phyloP scores from a whole-genome alignment of 2,329 filamentous ascomycete species.

The Blastomyces emzantsi region DNA sequence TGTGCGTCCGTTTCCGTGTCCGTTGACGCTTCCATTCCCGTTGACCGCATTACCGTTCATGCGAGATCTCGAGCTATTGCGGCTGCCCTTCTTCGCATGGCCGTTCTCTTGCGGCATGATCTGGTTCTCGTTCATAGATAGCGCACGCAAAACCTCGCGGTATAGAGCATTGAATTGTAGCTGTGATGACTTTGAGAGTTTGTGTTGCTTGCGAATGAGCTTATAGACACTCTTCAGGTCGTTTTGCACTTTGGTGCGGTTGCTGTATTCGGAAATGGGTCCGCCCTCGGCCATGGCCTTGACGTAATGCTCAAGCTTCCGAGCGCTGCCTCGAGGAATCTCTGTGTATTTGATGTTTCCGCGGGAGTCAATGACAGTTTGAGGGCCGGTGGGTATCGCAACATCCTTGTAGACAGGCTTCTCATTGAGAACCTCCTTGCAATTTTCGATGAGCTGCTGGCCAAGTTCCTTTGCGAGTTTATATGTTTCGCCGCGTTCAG shows the following conservation, averaged over 20 bases:
- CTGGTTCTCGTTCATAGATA: slow-evolving; percentile 97
- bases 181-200: slow-evolving; percentile 91
- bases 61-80: slow-evolving; percentile 35
- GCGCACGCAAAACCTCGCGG: slow-evolving; percentile 82
- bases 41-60: not conserved
- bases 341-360: slow-evolving; percentile 92
- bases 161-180: slow-evolving; percentile 95
- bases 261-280: slow-evolving; percentile 97
- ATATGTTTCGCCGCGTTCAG: slow-evolving; percentile 94
- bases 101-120: slow-evolving; percentile 84
- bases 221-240: slow-evolving; percentile 94
- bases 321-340: slow-evolving; percentile 73
- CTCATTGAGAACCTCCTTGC: slow-evolving; percentile 76
- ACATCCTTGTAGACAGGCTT: slow-evolving; percentile 96
- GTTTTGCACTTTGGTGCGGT: slow-evolving; percentile 95
- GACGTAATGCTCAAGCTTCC: slow-evolving; percentile 97
- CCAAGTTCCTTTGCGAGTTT: slow-evolving; percentile 94
- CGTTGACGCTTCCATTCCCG: not conserved
- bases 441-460: slow-evolving; percentile 91
- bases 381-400: slow-evolving; percentile 78
- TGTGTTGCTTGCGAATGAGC: slow-evolving; percentile 96
- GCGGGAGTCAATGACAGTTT: slow-evolving; percentile 82
- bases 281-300: slow-evolving; percentile 97
- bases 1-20: slow-evolving; percentile 19
- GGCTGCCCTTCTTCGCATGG: slow-evolving; percentile 48